These are phyloP conservation scores for Boechera retrofracta DNA, from an alignment of 345 rosid species.

Conservation along the genomic window DNA sequence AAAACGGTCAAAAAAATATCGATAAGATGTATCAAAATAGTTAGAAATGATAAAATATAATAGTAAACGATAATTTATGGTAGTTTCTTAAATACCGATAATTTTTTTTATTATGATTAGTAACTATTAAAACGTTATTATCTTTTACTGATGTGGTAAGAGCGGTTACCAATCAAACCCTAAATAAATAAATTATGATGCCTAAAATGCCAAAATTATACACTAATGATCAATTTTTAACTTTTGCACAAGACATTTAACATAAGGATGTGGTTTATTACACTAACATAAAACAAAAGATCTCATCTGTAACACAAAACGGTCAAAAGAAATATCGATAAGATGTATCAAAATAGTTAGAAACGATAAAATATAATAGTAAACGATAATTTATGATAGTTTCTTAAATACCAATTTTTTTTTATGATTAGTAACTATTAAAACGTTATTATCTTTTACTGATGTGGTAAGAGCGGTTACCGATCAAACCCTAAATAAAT, in stretches of 20 bases:
- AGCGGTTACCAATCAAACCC: background rate
- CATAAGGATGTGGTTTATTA: background rate
- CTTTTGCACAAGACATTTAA: background rate
- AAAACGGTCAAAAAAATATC: background rate
- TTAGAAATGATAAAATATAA: background rate
- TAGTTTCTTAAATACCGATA: background rate
- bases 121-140: too few species aligned
- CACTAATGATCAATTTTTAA: background rate
- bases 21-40: background rate
- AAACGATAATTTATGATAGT: background rate
- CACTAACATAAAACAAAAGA: background rate
- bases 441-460: background rate
- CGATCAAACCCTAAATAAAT: too few species aligned
- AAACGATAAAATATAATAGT: background rate
- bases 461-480: too few species aligned
- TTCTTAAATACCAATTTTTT: background rate
- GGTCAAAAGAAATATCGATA: background rate
- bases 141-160: too few species aligned
- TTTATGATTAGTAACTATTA: background rate
- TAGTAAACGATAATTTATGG: background rate
- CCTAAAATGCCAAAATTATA: too few species aligned
- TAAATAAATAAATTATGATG: too few species aligned
- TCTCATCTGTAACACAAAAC: too few species aligned
- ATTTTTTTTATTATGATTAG: background rate
- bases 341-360: background rate